A percentile compares a stretch with the other conserved stretches of the same genome.
phyloP scores from a whole-genome alignment of 306 rosid species.

The Elaeagnus macrophylla region DNA sequence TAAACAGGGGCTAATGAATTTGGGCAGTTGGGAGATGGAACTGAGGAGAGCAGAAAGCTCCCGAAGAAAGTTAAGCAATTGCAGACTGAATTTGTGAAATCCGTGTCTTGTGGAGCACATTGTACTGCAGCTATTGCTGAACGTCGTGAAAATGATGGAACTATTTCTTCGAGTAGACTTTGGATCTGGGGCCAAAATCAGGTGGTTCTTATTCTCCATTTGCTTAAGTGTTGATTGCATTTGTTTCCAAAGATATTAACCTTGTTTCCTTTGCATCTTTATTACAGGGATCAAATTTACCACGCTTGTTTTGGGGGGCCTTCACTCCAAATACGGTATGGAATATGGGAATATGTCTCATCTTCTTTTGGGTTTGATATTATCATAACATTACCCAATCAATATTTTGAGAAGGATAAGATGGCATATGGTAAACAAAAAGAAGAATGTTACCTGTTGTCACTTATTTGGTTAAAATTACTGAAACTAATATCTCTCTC shows the following conservation, averaged over 20 bases:
- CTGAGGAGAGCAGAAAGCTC: conserved; percentile 61
- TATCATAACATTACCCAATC: not conserved
- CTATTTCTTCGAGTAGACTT: conserved; percentile 55
- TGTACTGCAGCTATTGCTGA: conserved; percentile 92
- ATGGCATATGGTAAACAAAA: no score
- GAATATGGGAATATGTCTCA: not conserved
- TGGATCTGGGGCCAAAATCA: conserved; percentile 99
- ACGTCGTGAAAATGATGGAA: conserved; percentile 67
- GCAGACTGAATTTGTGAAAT: conserved; percentile 60
- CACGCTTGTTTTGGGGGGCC: conserved; percentile 84
- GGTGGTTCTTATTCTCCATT: conserved; percentile 28
- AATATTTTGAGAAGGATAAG: no score
- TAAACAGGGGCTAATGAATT: conserved; percentile 74
- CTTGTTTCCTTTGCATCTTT: conserved; percentile 5
- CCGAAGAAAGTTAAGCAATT: conserved; percentile 68
- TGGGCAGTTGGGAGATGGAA: conserved; percentile 97
- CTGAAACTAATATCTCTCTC: no score
- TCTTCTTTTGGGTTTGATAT: not conserved
- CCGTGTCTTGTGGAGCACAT: conserved; percentile 87
- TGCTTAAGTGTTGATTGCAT: conserved; percentile 5
- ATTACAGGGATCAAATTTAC: conserved; percentile 74
- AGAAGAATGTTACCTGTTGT: no score
- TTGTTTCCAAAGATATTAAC: conserved; percentile 4
- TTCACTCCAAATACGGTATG: conserved; percentile 67
- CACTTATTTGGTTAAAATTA: no score